These are phyloP conservation scores for Macaranga tanarius DNA, from an alignment of 441 rosid genomes.

Conservation along the genomic window DNA sequence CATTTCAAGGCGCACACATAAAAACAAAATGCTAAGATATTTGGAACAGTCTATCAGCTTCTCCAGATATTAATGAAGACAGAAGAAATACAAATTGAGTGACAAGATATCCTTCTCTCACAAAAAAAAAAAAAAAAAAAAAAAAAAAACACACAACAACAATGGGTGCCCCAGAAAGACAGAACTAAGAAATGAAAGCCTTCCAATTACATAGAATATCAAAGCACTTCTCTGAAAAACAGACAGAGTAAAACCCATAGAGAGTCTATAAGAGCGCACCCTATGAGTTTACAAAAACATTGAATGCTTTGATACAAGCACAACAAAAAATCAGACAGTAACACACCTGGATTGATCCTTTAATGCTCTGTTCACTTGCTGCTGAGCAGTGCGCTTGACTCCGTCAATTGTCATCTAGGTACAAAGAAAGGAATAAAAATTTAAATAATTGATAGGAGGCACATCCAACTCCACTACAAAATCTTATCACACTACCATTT, in stretches of 20 bases:
- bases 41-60: neutral
- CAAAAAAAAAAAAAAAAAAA: neutral
- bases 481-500: neutral
- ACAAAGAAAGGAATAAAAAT: slow-evolving; percentile 8
- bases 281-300: neutral
- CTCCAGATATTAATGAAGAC: neutral
- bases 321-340: slow-evolving; percentile 14
- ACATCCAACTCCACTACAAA: neutral
- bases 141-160: too few relatives aligned
- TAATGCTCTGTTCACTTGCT: slow-evolving; percentile 88
- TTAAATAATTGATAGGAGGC: neutral
- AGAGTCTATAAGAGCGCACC: neutral
- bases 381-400: slow-evolving; percentile 96
- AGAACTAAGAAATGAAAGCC: too few relatives aligned
- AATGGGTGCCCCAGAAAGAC: neutral
- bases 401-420: slow-evolving; percentile 94
- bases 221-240: neutral
- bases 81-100: neutral
- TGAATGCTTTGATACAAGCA: neutral
- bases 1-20: neutral
- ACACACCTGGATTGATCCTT: slow-evolving; percentile 88
- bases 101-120: neutral
- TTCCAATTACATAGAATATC: neutral
- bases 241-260: neutral
- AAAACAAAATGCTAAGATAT: neutral